phyloP scores from a whole-genome alignment of 176 grass and related monocot genomes.

The Phoenix roebelenii region DNA sequence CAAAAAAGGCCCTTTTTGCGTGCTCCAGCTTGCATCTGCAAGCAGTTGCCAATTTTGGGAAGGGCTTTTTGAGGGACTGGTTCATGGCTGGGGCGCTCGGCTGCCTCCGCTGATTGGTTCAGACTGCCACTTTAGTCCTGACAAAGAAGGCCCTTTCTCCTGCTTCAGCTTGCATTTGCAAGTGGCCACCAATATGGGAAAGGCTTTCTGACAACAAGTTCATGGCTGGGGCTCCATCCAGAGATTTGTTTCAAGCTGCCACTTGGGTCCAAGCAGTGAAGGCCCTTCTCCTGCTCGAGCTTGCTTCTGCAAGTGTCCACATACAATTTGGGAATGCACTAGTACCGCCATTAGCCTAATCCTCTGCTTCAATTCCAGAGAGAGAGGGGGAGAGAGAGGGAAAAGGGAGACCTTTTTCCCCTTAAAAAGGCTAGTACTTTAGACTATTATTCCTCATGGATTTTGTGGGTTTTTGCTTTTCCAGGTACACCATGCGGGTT shows the following conservation, averaged over 20 bases:
- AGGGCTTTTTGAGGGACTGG: constrained; percentile 18
- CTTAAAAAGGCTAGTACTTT: background rate
- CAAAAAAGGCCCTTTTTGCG: constrained; percentile 19
- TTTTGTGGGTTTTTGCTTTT: constrained; percentile 19
- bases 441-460: constrained; percentile 4
- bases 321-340: constrained; percentile 20
- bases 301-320: background rate
- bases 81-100: constrained; percentile 15
- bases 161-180: constrained; percentile 33
- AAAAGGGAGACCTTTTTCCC: background rate
- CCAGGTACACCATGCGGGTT: constrained; percentile 75
- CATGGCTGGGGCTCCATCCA: too few species aligned
- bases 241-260: too few species aligned
- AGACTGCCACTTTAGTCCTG: constrained; percentile 20
- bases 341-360: constrained; percentile 29
- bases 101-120: constrained; percentile 36
- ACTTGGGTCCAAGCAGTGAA: too few species aligned
- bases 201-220: too few species aligned
- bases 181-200: constrained; percentile 5
- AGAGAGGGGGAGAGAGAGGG: background rate
- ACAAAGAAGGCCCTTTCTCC: constrained; percentile 25
- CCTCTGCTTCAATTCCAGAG: constrained; percentile 10
- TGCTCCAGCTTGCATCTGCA: constrained; percentile 10
- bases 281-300: too few species aligned
- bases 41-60: constrained; percentile 26